Evolutionary conservation across 108 stramenopile genomes (phyloP), one percentile per base, ranked within the genome.

Genomic region (Mediolabrus comicus): DNA sequence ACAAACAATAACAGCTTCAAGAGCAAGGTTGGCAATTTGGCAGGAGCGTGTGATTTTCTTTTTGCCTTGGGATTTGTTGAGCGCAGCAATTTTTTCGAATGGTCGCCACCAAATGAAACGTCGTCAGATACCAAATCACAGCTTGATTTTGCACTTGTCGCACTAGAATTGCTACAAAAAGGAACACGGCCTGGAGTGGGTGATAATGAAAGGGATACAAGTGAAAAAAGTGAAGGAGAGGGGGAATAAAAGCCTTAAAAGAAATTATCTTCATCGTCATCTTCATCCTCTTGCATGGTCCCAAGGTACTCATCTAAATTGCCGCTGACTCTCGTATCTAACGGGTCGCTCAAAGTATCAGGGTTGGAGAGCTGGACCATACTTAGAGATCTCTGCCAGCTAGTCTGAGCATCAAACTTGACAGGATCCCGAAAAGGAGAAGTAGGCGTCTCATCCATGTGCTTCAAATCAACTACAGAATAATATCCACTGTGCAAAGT

Each of bases 1-100:
- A 91, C 86, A 16, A 82, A 83, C 22, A 91, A 90, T 64, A 84
- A 83, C 35, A 88, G 76, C 32, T 94, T 85, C 65, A 69, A 74
- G 19, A 69, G 62, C 12, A 89, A 88, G 54, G 84, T 94, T 32
- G 86, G 87, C 28, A 56, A 71, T 8, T 54, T 94, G 14, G 27
- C 35, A 0, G 92, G 92, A 46, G 88, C 83, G 12, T 79, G 64
- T 57, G 88, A 87, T 9, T 73, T 94, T 30, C 75, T 94, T 24
- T 22, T 54, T 16, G 84, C 83, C 0, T 75, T 94, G 25, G 92
- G 92, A 9, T 94, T 94, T 62, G 75, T 74, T 13, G 82, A 85
- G 25, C 53, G 71, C 0, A 41, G 59, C 4, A 73, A 75, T 32
- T 67, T 74, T 53, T 70, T 89, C 26, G 91, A 92, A 80, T 92